Percentiles rank a stretch among this genome's conserved stretches.
Evolutionary conservation across 495 filamentous ascomycete genomes (phyloP).

Genomic region (Penicillium cinerascens): DNA sequence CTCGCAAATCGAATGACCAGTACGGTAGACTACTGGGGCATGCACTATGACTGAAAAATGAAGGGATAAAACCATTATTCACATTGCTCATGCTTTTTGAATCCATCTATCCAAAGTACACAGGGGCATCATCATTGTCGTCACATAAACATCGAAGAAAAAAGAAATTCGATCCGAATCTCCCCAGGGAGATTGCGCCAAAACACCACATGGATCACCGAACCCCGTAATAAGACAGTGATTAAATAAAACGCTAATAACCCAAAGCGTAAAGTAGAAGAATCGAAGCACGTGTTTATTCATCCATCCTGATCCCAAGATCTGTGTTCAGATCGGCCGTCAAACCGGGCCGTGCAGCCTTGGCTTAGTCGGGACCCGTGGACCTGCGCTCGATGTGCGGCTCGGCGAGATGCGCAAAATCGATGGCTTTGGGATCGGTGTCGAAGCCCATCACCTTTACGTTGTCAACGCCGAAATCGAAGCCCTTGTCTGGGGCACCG

Average conservation of each 20-base stretch:
- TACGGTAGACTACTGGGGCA: no score
- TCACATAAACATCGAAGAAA: not conserved
- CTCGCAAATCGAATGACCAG: not conserved
- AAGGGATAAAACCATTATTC: not conserved
- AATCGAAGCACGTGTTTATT: slow-evolving; percentile 11
- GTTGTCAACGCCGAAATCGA: slow-evolving; percentile 26
- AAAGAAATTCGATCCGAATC: not conserved
- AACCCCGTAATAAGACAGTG: slow-evolving; percentile 10
- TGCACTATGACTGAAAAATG: no score
- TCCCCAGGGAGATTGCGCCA: slow-evolving; percentile 2
- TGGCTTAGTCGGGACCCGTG: slow-evolving; percentile 11
- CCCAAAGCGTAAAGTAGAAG: slow-evolving; percentile 3
- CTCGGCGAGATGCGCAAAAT: slow-evolving; percentile 25
- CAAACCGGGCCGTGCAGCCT: slow-evolving; percentile 16
- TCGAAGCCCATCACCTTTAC: slow-evolving; percentile 32
- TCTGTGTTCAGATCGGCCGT: slow-evolving; percentile 29
- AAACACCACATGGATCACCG: not conserved
- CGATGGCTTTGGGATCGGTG: slow-evolving; percentile 26
- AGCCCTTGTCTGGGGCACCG: slow-evolving; percentile 16
- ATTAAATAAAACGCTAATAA: slow-evolving; percentile 11
- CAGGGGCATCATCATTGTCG: slow-evolving; percentile 9
- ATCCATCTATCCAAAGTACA: slow-evolving; percentile 10
- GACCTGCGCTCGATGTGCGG: not conserved
- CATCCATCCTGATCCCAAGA: slow-evolving; percentile 29
- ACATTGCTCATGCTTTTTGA: slow-evolving; percentile 10